phyloP scores from a whole-genome alignment of 1,139 yeast species.

The Taiozyma sp. region DNA sequence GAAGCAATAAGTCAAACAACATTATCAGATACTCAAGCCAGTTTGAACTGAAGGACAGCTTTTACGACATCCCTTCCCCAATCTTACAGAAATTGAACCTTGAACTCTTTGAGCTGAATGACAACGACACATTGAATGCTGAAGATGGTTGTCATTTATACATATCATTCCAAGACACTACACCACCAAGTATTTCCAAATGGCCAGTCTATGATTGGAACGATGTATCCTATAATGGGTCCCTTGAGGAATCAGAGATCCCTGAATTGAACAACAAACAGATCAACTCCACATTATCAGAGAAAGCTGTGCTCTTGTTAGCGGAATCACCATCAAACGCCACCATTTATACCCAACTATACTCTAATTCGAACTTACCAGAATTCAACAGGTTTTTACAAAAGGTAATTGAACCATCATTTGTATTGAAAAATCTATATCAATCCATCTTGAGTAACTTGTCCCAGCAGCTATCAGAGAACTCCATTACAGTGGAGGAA shows the following conservation, averaged over 20 bases:
- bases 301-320: constrained; percentile 19
- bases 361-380: constrained; percentile 11
- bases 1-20: constrained; percentile 6
- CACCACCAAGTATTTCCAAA: constrained; percentile 4
- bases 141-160: constrained; percentile 28
- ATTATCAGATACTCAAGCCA: constrained; percentile 9
- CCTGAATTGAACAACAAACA: constrained; percentile 17
- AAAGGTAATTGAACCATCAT: constrained; percentile 6
- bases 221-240: constrained; percentile 6
- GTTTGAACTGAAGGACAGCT: constrained; percentile 6
- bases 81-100: constrained; percentile 16
- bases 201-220: constrained; percentile 26
- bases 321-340: constrained; percentile 25
- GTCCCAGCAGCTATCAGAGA: constrained; percentile 15
- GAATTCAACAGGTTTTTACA: constrained; percentile 7
- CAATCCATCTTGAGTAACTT: constrained; percentile 20
- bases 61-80: constrained; percentile 20
- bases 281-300: constrained; percentile 22
- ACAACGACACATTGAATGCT: background rate
- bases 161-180: constrained; percentile 15
- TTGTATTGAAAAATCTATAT: constrained; percentile 12
- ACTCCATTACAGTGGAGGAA: constrained; percentile 17
- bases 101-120: constrained; percentile 24
- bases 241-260: constrained; percentile 1
- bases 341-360: constrained; percentile 20